phyloP scores from a whole-genome alignment of 352 stramenopile species.

The Pythium vanterpoolii region DNA sequence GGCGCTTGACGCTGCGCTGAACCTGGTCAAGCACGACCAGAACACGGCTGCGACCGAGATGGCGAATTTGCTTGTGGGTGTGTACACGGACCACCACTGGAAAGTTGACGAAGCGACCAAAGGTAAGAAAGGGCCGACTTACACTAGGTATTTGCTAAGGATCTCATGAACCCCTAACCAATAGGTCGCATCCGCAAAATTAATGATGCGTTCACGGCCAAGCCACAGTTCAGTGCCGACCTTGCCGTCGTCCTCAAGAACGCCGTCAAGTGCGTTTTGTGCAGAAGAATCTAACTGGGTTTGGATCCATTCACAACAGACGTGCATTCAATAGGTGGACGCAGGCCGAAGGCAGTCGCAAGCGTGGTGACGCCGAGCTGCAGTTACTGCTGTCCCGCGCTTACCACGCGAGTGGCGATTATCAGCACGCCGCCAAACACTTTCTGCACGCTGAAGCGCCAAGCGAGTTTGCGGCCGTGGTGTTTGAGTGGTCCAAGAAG shows the following conservation, averaged over 20 bases:
- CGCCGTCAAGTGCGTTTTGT: conserved; percentile 62
- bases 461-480: conserved; percentile 55
- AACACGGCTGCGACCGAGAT: conserved; percentile 78
- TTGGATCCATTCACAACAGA: no score
- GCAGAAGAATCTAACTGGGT: neutral
- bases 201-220: conserved; percentile 49
- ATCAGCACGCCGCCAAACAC: conserved; percentile 66
- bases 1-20: conserved; percentile 60
- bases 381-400: conserved; percentile 66
- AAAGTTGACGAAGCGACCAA: conserved; percentile 71
- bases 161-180: neutral
- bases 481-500: conserved; percentile 72
- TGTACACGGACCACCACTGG: conserved; percentile 68
- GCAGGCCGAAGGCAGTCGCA: conserved; percentile 55
- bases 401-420: conserved; percentile 52
- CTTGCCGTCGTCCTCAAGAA: conserved; percentile 70
- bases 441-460: conserved; percentile 77
- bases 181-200: conserved; percentile 56
- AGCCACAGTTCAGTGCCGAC: conserved; percentile 69
- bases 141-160: neutral
- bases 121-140: conserved; percentile 19
- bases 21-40: conserved; percentile 69
- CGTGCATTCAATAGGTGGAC: conserved; percentile 66
- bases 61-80: conserved; percentile 70
- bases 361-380: conserved; percentile 72